Evolutionary conservation across 768 basidiomycete species (phyloP).

Genomic region (Tylopilus vinaceipallidus): DNA sequence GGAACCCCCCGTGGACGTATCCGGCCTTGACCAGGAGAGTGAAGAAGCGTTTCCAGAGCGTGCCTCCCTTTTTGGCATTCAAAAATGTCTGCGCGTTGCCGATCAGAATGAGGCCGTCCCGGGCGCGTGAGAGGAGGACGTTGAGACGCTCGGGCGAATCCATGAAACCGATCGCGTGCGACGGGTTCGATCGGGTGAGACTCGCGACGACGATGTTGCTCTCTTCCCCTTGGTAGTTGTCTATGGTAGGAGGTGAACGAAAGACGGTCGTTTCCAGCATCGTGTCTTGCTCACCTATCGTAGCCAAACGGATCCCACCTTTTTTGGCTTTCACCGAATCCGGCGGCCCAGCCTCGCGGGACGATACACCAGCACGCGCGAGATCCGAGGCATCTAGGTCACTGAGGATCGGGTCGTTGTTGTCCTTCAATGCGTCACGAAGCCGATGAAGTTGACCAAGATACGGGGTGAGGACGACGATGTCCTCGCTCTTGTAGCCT

Average conservation of each 20-base stretch:
- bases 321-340: constrained; percentile 41
- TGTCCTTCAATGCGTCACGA: constrained; percentile 41
- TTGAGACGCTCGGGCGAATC: constrained; percentile 63
- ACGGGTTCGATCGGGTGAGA: constrained; percentile 55
- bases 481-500: constrained; percentile 57
- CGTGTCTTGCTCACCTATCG: constrained; percentile 47
- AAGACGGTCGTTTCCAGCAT: background rate
- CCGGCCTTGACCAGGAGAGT: constrained; percentile 7
- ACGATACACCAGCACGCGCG: constrained; percentile 51
- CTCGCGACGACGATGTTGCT: constrained; percentile 62
- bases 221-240: constrained; percentile 76
- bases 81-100: constrained; percentile 61
- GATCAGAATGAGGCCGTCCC: constrained; percentile 60
- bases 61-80: constrained; percentile 12
- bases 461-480: constrained; percentile 72
- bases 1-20: constrained; percentile 37
- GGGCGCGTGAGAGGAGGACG: constrained; percentile 66
- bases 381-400: constrained; percentile 62
- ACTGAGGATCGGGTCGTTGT: constrained; percentile 56
- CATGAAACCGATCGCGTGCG: constrained; percentile 67
- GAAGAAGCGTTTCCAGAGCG: constrained; percentile 16
- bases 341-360: constrained; percentile 27
- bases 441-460: constrained; percentile 60
- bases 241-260: constrained; percentile 29
- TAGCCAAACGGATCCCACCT: constrained; percentile 47